Evolutionary conservation across 352 stramenopile species (phyloP), one percentile per base, ranked within the genome.

Genomic region (Peronospora destructor): DNA sequence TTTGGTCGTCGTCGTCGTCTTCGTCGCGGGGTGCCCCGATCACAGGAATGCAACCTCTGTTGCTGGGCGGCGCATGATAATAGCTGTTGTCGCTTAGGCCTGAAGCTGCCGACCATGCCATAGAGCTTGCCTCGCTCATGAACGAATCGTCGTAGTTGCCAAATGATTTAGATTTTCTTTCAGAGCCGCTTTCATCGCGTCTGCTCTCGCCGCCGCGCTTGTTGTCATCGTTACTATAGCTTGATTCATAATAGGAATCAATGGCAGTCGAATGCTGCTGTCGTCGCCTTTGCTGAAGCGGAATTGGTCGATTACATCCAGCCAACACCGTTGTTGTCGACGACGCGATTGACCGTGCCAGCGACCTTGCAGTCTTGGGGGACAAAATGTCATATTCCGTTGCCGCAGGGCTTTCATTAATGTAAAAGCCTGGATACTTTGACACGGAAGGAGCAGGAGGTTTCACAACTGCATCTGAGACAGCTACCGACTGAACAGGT

Each of bases 271-370:
- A 12, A 48, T 63, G 54, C 21, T 49, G 60, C n/a, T 47, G 55
- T 37, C 60, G 56, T 49, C 60, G 60, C 11, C 45, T 44, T 43
- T 65, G 60, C 36, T 61, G 56, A 36, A 58, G 45, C 21, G 56
- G 50, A 48, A 56, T 68, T n/a, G 56, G 60, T 47, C 55, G 55
- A 45, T 65, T 65, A 30, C 60, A 56, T 34, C 60, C 60, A 38
- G 51, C 56, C 14, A 59, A 47, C 4, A 68, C 44, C 14, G 60
- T 68, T 10, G 56, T 56, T 33, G 56, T 56, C 7, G 49, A 55
- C 14, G 60, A 68, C 29, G 60, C 60, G n/a, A 68, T 38, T 2
- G 61, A 70, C 33, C 51, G 56, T 16, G 52, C 56, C 8, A 62
- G 25, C 14, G 61, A 70, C n/a, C 48, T 50, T 3, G 61, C 49